Evolutionary conservation across 2,329 filamentous ascomycete species (phyloP).

Genomic region (Pestalotiopsis fici): DNA sequence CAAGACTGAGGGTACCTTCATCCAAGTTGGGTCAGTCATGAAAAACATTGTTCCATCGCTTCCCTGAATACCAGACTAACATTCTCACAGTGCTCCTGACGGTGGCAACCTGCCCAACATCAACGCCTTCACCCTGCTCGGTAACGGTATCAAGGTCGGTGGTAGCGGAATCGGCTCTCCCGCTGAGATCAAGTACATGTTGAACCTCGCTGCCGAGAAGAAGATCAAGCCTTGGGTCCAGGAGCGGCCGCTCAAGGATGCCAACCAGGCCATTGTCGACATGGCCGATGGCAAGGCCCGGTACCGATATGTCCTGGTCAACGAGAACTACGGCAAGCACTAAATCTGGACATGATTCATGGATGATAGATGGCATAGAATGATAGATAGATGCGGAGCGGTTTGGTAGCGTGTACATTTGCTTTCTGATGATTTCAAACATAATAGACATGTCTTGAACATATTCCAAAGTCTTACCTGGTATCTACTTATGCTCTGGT

Average conservation of each 20-base stretch:
- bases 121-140: conserved; percentile 58
- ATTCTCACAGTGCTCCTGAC: conserved; percentile 52
- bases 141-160: conserved; percentile 52
- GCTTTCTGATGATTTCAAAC: not conserved
- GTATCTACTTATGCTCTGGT: too few relatives aligned
- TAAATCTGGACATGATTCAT: conserved; percentile 3
- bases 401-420: not conserved
- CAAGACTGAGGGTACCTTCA: conserved; percentile 12
- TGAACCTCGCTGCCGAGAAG: conserved; percentile 59
- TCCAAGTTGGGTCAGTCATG: conserved; percentile 14
- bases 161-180: conserved; percentile 53
- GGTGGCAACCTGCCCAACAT: conserved; percentile 45
- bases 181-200: conserved; percentile 61
- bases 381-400: not conserved
- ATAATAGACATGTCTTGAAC: not conserved
- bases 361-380: not conserved
- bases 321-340: conserved; percentile 36
- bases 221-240: conserved; percentile 60
- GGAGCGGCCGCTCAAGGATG: conserved; percentile 55
- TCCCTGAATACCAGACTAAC: not conserved
- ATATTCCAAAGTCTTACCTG: too few relatives aligned
- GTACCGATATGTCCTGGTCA: conserved; percentile 50
- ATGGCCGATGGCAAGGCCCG: conserved; percentile 57
- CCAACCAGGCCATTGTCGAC: conserved; percentile 58
- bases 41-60: not conserved